Conservation (phyloP, 306 rosid species). For the Ceratonia siliqua region DNA sequence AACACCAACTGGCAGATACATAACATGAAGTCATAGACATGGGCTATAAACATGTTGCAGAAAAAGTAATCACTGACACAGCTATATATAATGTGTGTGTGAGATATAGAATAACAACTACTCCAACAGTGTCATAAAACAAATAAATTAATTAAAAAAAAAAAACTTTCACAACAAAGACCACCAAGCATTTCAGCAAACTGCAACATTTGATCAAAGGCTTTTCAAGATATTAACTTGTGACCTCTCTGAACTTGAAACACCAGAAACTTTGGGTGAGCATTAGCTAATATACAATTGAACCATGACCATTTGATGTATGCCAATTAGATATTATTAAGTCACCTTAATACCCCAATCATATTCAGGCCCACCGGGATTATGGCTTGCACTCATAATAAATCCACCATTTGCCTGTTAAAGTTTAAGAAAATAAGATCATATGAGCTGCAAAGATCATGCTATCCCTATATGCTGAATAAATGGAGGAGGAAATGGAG, state of each 20-base stretch:
- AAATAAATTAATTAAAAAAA: too few species aligned
- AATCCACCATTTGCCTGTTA: slow-evolving; percentile 95
- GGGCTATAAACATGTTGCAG: slow-evolving; percentile 10
- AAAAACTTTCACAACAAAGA: background rate
- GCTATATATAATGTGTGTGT: background rate
- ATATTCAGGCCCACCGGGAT: slow-evolving; percentile 97
- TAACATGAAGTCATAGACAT: slow-evolving; percentile 7
- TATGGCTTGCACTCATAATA: slow-evolving; percentile 98
- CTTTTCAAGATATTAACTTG: slow-evolving; percentile 12
- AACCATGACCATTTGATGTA: slow-evolving; percentile 17
- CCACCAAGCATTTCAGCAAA: slow-evolving; percentile 9
- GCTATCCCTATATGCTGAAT: slow-evolving; percentile 31
- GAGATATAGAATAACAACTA: slow-evolving; percentile 6
- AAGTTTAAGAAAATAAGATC: slow-evolving; percentile 28
- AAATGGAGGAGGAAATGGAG: slow-evolving; percentile 15
- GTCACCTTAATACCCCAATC: slow-evolving; percentile 99
- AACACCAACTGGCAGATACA: slow-evolving; percentile 18
- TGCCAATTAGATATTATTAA: slow-evolving; percentile 27
- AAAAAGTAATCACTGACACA: background rate
- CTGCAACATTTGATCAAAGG: slow-evolving; percentile 22
- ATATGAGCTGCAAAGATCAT: slow-evolving; percentile 15
- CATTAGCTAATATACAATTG: slow-evolving; percentile 17
- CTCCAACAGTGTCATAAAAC: background rate
- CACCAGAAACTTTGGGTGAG: background rate
- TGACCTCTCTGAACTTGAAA: background rate